These are phyloP conservation scores for Aspergillus taichungensis DNA, from an alignment of 495 filamentous ascomycete species.

Conservation along the genomic window DNA sequence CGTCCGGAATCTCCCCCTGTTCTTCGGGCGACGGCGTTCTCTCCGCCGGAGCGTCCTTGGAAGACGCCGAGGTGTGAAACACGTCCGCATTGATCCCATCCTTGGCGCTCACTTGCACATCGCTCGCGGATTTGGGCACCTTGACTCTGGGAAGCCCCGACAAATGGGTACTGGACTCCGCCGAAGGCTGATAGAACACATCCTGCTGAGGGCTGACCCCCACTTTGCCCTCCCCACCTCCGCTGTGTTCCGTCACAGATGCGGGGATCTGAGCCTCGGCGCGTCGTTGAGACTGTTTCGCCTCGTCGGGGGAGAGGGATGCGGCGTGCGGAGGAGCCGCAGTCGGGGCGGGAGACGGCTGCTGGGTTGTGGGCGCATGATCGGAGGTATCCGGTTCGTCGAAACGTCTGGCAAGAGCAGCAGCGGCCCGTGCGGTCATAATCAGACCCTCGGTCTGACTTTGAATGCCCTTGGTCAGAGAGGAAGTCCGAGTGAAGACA, in stretches of 20 bases:
- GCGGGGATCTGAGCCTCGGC: slow-evolving; percentile 50
- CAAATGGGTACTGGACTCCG: slow-evolving; percentile 31
- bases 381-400: slow-evolving; percentile 32
- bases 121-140: slow-evolving; percentile 45
- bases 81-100: slow-evolving; percentile 49
- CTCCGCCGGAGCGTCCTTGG: slow-evolving; percentile 5
- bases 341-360: slow-evolving; percentile 12
- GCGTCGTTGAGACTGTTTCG: slow-evolving; percentile 40
- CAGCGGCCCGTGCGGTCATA: slow-evolving; percentile 54
- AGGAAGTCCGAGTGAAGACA: slow-evolving; percentile 67
- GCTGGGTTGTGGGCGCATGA: slow-evolving; percentile 9
- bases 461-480: slow-evolving; percentile 58
- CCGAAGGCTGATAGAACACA: slow-evolving; percentile 47
- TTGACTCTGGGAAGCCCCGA: slow-evolving; percentile 52
- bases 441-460: slow-evolving; percentile 54
- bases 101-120: slow-evolving; percentile 30
- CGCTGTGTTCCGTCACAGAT: slow-evolving; percentile 20
- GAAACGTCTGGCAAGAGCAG: slow-evolving; percentile 47
- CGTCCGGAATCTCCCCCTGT: slow-evolving; percentile 42
- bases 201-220: slow-evolving; percentile 45
- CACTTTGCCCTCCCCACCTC: slow-evolving; percentile 13
- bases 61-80: slow-evolving; percentile 35
- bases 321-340: slow-evolving; percentile 10
- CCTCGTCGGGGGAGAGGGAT: slow-evolving; percentile 25
- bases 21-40: background rate